phyloP scores from a whole-genome alignment of 257 asterid genomes.

The Jaltomata sinuosa region DNA sequence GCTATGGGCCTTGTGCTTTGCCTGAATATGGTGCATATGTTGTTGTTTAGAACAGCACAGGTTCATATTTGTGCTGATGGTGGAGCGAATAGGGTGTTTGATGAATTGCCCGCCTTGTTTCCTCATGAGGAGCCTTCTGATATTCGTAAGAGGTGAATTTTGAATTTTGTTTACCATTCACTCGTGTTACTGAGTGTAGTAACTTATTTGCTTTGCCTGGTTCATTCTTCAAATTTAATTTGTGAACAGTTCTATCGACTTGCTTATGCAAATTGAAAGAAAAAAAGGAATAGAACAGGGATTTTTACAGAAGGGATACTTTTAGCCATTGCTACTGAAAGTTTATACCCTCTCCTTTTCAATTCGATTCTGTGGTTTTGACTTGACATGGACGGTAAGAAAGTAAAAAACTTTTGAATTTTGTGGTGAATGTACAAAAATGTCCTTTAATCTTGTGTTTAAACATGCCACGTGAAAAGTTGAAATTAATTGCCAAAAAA shows the following conservation, averaged over 20 bases:
- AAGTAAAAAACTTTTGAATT: too few relatives aligned
- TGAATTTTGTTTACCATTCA: not conserved
- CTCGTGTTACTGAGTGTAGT: not conserved
- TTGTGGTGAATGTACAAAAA: too few relatives aligned
- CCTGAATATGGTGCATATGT: conserved; percentile 4
- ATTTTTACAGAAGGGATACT: not conserved
- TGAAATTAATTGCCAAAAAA: too few relatives aligned
- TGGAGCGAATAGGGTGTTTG: conserved; percentile 82
- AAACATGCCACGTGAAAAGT: too few relatives aligned
- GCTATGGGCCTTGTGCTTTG: too few relatives aligned
- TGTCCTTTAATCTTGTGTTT: too few relatives aligned
- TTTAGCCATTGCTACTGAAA: not conserved
- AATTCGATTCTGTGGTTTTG: too few relatives aligned
- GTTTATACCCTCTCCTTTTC: too few relatives aligned
- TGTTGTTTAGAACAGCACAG: conserved; percentile 59
- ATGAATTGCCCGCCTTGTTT: conserved; percentile 67
- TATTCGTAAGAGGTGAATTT: conserved; percentile 60
- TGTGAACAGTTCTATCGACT: not conserved
- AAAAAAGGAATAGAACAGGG: not conserved
- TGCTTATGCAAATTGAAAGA: not conserved
- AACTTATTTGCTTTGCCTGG: not conserved
- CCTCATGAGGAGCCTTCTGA: conserved; percentile 44
- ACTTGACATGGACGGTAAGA: too few relatives aligned
- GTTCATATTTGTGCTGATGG: conserved; percentile 88
- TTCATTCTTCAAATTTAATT: not conserved